Evolutionary conservation across 495 filamentous ascomycete species (phyloP), one percentile per base, ranked within the genome.

Genomic region (Jackrogersella multiformis): DNA sequence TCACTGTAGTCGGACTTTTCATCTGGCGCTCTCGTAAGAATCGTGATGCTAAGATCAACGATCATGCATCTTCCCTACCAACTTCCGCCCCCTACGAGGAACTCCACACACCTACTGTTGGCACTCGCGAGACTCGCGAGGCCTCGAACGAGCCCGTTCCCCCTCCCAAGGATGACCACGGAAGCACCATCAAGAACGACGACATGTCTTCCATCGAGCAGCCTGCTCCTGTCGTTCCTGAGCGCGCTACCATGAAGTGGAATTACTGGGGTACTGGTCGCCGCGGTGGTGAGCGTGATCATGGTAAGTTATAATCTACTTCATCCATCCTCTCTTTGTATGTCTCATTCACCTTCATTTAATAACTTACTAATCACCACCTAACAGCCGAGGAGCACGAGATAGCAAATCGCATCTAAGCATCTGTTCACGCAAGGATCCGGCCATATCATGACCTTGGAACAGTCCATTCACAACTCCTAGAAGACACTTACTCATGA

Each of bases 21-120:
- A 51, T 70, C 61, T 73, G 72, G 70, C 67, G 72, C 28, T 52
- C 69, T 26, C 72, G 72, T 49, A 68, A 64, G 56, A 63, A 62
- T n/a, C 63, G 64, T 13, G 41, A 23, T 23, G 61, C 35, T 60
- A 59, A 61, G 41, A 35, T 44, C 16, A 32, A 39, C 18, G 63
- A 61, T 7, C 5, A 57, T 34, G 34, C 58, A 5, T 49, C 66
- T 16, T 35, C 54, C 13, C 28, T 45, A 1, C 30, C 55, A 16
- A 38, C 16, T 3, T 21, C 53, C 4, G 57, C 9, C 4, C 46
- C 63, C 28, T 41, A 46, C 23, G 55, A 60, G 32, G 65, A 39
- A 8, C 36, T 30, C 16, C 10, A 24, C 9, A 45, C 66, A 18
- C 44, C 61, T 41, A 28, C 46, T 23, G 60, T 23, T n/a, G 21